phyloP scores from a whole-genome alignment of 2,329 filamentous ascomycete species.

The Elsinoe batatas region DNA sequence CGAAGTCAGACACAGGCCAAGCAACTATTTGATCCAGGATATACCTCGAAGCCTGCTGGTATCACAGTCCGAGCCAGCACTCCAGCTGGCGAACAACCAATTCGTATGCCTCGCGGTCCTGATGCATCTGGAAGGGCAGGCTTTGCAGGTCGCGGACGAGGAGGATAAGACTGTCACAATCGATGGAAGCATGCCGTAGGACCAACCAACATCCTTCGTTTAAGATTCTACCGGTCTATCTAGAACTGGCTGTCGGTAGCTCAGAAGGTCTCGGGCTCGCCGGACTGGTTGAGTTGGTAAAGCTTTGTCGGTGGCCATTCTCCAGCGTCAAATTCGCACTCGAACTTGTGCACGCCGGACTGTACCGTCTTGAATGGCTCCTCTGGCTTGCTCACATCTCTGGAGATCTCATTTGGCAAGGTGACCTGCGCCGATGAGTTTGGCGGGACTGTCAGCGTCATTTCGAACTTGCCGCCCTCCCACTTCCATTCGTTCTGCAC shows the following conservation, averaged over 20 bases:
- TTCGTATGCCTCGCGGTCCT: constrained; percentile 67
- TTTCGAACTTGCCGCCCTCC: constrained; percentile 12
- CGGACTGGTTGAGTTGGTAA: constrained; percentile 1
- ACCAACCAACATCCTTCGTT: not conserved
- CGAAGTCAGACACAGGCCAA: constrained; percentile 24
- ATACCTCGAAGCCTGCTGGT: constrained; percentile 50
- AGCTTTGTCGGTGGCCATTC: constrained; percentile 59
- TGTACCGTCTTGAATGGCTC: constrained; percentile 11
- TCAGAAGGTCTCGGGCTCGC: not conserved
- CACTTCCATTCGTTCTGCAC: constrained; percentile 23
- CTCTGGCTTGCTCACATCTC: not conserved
- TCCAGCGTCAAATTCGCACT: constrained; percentile 31
- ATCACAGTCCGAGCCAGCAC: constrained; percentile 37
- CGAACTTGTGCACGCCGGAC: constrained; percentile 12
- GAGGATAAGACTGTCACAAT: not conserved
- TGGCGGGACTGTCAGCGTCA: constrained; percentile 6
- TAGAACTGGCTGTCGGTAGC: not conserved
- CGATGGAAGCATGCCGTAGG: not conserved
- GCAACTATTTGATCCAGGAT: constrained; percentile 71
- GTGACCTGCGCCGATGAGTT: constrained; percentile 14
- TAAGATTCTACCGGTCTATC: not conserved
- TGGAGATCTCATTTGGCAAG: constrained; percentile 11
- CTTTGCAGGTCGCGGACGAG: constrained; percentile 55
- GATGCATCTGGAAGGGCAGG: constrained; percentile 67
- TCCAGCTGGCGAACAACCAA: constrained; percentile 55